These are phyloP conservation scores for Spergularia marina DNA, from an alignment of 148 eudicot genomes.

Conservation along the genomic window DNA sequence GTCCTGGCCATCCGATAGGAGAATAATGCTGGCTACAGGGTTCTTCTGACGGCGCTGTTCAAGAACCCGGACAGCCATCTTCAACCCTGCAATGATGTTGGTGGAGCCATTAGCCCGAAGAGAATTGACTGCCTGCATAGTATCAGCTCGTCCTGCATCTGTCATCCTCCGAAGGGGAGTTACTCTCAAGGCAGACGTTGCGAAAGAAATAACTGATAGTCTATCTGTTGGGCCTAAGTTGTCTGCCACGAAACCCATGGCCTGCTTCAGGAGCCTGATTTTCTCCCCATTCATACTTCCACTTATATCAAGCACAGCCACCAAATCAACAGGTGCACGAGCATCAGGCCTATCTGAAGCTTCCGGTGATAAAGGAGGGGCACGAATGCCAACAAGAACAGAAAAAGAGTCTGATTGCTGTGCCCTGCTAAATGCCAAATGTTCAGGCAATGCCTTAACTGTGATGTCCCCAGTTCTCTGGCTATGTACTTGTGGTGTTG, in stretches of 20 bases:
- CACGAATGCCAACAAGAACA: conserved; percentile 31
- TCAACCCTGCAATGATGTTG: conserved; percentile 37
- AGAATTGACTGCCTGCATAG: conserved; percentile 25
- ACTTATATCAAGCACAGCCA: conserved; percentile 47
- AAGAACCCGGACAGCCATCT: conserved; percentile 33
- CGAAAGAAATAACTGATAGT: conserved; percentile 35
- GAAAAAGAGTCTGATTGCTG: conserved; percentile 24
- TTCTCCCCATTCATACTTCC: conserved; percentile 42
- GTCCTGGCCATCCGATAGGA: conserved; percentile 46
- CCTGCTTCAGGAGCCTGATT: conserved; percentile 36
- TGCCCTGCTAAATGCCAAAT: conserved; percentile 18
- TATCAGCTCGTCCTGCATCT: conserved; percentile 28
- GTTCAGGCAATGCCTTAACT: conserved; percentile 30
- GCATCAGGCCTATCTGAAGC: conserved; percentile 22
- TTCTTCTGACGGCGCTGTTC: conserved; percentile 37
- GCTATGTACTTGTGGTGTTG: background rate
- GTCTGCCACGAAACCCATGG: conserved; percentile 36
- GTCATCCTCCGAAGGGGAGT: conserved; percentile 36
- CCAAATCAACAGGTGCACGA: conserved; percentile 42
- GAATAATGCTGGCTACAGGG: conserved; percentile 42
- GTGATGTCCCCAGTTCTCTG: conserved; percentile 2
- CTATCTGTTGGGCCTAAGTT: conserved; percentile 41
- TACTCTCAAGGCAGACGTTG: conserved; percentile 28
- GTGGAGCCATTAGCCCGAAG: conserved; percentile 30
- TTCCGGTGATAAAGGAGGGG: conserved; percentile 29